Evolutionary conservation across 805 yeast genomes (phyloP), one percentile per base, ranked within the genome.

Genomic region (Ogataea pini): DNA sequence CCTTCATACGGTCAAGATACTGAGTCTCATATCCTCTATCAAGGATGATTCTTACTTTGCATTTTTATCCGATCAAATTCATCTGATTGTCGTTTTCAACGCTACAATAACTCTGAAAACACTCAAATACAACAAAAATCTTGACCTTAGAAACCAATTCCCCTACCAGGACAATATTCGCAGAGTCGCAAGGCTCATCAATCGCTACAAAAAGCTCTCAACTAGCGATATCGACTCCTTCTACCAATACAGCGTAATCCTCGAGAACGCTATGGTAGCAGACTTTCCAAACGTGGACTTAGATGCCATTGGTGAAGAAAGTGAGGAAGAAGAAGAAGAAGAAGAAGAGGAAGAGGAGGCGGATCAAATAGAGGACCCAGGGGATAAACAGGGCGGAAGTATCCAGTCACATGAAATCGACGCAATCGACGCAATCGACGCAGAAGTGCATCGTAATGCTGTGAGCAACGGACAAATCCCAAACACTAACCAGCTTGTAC

Each of bases 31-130:
- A 3, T 70, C 74, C 50, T 54, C 68, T 2, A 58, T 67, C 28
- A 55, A 56, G 24, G 69, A 67, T 53, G 83, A 78, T 58, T 72
- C 79, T 3, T 82, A 80, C 57, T 85, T 85, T 65, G 83, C 85
- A 0, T 81, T 79, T 57, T 70, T 85, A n/a, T 80, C 87, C 10
- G 90, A 85, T 67, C 88, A 83, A 65, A 71, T 85, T 37, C 88
- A 81, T 59, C 72, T 82, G 48, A 71, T 73, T 41, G 71, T 77
- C 48, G 73, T 73, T 46, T 77, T 70, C 56, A 64, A 76, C 16
- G 72, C 73, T 0, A 49, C 72, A 4, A 54, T 75, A 13, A 60
- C 75, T 42, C 53, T 75, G 12, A 68, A 64, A 44, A 65, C 50
- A 22, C 50, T 58, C 32, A 45, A 42, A 24, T 55, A 37, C 44